Evolutionary conservation across 2,329 filamentous ascomycete genomes (phyloP).

Genomic region (Phyllachora maydis): DNA sequence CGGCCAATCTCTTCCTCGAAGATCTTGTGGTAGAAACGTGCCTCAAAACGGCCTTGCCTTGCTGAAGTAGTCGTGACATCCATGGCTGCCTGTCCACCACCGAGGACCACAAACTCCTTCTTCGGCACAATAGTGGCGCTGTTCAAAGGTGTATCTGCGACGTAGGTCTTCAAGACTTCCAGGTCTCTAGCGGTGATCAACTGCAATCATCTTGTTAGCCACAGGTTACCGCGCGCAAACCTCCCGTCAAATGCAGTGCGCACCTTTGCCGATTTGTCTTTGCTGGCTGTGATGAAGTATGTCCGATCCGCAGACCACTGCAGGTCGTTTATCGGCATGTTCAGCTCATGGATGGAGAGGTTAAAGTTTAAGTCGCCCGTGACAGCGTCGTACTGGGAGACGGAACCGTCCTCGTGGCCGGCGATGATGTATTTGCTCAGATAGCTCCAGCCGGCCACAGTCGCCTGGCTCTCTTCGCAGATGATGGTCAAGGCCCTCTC

Average conservation of each 20-base stretch:
- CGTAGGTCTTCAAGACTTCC: constrained; percentile 80
- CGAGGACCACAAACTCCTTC: constrained; percentile 95
- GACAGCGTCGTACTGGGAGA: constrained; percentile 85
- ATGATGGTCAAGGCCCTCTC: constrained; percentile 75
- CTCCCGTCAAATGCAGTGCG: background rate
- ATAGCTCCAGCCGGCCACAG: constrained; percentile 92
- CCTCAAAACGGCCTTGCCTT: constrained; percentile 97
- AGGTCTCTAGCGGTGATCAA: constrained; percentile 74
- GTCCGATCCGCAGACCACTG: constrained; percentile 89
- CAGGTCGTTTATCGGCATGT: constrained; percentile 70
- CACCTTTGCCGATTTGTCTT: constrained; percentile 93
- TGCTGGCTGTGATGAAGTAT: constrained; percentile 95
- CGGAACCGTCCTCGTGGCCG: constrained; percentile 86
- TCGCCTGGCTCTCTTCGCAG: constrained; percentile 90
- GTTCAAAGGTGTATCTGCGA: constrained; percentile 87
- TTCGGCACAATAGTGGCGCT: constrained; percentile 83
- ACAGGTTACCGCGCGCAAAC: background rate
- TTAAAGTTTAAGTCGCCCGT: constrained; percentile 67
- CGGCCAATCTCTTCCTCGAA: constrained; percentile 97
- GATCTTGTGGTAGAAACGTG: constrained; percentile 98
- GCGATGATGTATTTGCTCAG: constrained; percentile 91
- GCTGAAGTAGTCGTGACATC: constrained; percentile 90
- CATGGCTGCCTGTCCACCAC: constrained; percentile 96
- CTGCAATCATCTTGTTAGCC: constrained; percentile 9
- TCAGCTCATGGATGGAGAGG: constrained; percentile 68